Evolutionary conservation across 2,329 filamentous ascomycete species (phyloP).

Genomic region (Fusarium graminum): DNA sequence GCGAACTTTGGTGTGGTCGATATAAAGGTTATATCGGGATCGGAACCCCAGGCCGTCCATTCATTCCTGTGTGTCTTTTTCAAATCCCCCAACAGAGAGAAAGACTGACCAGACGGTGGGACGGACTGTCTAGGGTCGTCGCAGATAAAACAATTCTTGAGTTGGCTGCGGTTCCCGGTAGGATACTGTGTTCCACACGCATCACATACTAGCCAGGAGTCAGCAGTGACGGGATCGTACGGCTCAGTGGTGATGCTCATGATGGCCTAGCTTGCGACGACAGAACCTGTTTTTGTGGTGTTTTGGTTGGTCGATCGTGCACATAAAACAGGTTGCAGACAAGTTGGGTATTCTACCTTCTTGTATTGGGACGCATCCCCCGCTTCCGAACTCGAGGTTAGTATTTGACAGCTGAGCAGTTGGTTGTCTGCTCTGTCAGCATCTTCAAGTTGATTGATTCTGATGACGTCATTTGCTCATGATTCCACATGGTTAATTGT

Average conservation of each 20-base stretch:
- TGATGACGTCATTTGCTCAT: slow-evolving; percentile 29
- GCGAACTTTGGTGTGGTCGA: slow-evolving; percentile 70
- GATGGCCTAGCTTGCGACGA: slow-evolving; percentile 17
- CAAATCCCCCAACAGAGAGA: slow-evolving; percentile 69
- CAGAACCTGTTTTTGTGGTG: not conserved
- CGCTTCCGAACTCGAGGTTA: slow-evolving; percentile 6
- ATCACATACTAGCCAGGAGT: slow-evolving; percentile 68
- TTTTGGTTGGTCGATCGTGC: slow-evolving; percentile 7
- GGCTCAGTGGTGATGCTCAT: slow-evolving; percentile 41
- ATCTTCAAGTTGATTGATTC: not conserved
- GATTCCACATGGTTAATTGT: not conserved
- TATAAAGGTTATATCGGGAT: slow-evolving; percentile 62
- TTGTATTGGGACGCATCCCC: slow-evolving; percentile 16
- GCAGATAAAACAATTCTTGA: slow-evolving; percentile 76
- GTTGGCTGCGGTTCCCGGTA: slow-evolving; percentile 57
- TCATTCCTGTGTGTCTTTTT: slow-evolving; percentile 64
- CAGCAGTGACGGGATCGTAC: slow-evolving; percentile 41
- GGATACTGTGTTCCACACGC: slow-evolving; percentile 77
- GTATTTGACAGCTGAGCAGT: not conserved
- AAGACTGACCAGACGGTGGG: slow-evolving; percentile 68
- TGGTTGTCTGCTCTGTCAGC: slow-evolving; percentile 13
- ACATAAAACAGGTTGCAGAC: not conserved
- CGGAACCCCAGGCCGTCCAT: slow-evolving; percentile 61
- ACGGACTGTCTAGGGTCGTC: slow-evolving; percentile 81
- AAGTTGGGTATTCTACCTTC: slow-evolving; percentile 1